Percentiles rank a stretch among this genome's conserved stretches.
phyloP scores from a whole-genome alignment of 139 green algal species.

The Tetradesmus lagerheimii region DNA sequence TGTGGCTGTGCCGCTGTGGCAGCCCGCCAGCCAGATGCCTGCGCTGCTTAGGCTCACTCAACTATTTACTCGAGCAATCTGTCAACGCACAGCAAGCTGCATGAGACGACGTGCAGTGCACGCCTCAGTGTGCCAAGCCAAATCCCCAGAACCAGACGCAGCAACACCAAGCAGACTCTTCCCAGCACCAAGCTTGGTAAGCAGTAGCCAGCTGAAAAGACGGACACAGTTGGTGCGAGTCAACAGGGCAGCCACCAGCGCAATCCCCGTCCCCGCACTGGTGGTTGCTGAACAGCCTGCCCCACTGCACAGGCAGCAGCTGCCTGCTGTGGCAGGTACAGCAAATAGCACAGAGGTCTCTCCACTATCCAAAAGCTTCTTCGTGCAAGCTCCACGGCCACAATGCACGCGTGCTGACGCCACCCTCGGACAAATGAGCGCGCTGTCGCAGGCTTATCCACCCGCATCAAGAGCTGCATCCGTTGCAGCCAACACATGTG shows the following conservation, averaged over 20 bases:
- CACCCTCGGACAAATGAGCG: not conserved
- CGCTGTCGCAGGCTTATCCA: not conserved
- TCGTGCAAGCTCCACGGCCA: not conserved
- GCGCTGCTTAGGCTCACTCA: not conserved
- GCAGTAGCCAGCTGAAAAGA: not conserved
- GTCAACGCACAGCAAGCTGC: not conserved
- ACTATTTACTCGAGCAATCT: not conserved
- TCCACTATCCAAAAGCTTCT: not conserved
- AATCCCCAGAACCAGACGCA: not conserved
- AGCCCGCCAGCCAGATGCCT: not conserved
- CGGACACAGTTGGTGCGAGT: too few relatives aligned
- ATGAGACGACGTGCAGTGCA: not conserved
- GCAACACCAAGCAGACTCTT: too few relatives aligned
- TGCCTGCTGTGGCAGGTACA: not conserved
- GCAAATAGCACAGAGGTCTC: not conserved
- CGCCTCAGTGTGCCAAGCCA: too few relatives aligned
- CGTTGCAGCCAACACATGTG: too few relatives aligned
- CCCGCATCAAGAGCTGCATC: too few relatives aligned
- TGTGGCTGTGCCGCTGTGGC: not conserved
- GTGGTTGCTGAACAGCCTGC: too few relatives aligned
- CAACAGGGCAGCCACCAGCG: not conserved
- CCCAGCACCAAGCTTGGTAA: not conserved
- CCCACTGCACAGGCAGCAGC: not conserved
- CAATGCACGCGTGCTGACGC: not conserved
- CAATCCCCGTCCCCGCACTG: not conserved